Evolutionary conservation across 2,329 filamentous ascomycete genomes (phyloP).

Genomic region (Zymoseptoria tritici): DNA sequence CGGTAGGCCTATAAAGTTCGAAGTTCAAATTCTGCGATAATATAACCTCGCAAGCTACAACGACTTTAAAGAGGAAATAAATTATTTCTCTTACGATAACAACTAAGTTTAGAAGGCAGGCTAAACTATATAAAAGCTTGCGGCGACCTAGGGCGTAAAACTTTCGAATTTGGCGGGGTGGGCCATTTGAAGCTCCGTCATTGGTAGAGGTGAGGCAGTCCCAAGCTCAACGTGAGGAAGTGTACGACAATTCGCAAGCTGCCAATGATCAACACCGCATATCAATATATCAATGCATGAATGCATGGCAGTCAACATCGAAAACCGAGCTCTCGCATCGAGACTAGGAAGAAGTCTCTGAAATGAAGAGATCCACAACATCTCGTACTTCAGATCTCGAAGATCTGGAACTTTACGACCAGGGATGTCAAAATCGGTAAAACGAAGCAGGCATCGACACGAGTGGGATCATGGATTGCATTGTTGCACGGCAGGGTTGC

Average conservation of each 20-base stretch:
- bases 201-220: no score
- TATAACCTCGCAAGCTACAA: no score
- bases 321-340: neutral
- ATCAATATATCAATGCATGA: neutral
- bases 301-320: neutral
- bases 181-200: no score
- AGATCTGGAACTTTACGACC: neutral
- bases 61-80: no score
- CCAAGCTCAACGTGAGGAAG: no score
- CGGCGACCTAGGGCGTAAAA: no score
- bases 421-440: neutral
- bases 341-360: neutral
- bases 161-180: no score
- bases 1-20: no score
- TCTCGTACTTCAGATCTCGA: neutral
- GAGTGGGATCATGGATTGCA: neutral
- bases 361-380: neutral
- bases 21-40: no score
- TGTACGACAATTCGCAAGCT: neutral
- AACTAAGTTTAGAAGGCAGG: no score
- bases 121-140: no score
- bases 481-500: neutral
- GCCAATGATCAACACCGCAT: neutral
- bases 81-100: no score
- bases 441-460: neutral